These are phyloP conservation scores for Zea luxurians DNA, from an alignment of 176 grass and related monocot species.

Conservation along the genomic window DNA sequence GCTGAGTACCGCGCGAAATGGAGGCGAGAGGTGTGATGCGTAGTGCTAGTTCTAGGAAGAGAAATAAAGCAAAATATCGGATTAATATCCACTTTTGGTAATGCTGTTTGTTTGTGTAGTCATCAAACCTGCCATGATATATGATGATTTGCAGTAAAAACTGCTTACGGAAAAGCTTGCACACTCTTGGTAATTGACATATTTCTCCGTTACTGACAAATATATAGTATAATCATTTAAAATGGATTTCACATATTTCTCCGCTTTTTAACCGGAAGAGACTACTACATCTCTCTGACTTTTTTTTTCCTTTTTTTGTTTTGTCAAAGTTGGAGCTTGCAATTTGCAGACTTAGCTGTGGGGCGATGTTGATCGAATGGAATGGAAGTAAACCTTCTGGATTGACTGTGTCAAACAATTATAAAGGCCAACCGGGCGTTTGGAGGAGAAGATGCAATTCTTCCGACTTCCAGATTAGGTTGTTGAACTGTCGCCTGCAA, in stretches of 20 bases:
- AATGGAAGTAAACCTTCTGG: not conserved
- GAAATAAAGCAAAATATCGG: not conserved
- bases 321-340: not conserved
- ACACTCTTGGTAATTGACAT: not conserved
- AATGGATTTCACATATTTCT: not conserved
- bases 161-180: not conserved
- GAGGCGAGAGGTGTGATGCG: not conserved
- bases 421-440: not conserved
- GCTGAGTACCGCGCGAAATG: not conserved
- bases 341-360: not conserved
- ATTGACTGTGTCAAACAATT: not conserved
- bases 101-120: not conserved
- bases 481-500: slow-evolving; percentile 11
- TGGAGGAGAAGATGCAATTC: not conserved
- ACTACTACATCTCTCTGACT: not conserved
- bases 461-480: not conserved
- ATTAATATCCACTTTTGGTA: slow-evolving; percentile 33
- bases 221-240: no score
- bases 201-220: no score
- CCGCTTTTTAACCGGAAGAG: not conserved
- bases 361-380: not conserved
- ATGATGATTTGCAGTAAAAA: not conserved
- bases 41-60: slow-evolving; percentile 26
- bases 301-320: no score
- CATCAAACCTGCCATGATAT: not conserved